Base-by-base conservation (phyloP, 1,284 basidiomycete species). In the Cryptococcus wingfieldii region DNA sequence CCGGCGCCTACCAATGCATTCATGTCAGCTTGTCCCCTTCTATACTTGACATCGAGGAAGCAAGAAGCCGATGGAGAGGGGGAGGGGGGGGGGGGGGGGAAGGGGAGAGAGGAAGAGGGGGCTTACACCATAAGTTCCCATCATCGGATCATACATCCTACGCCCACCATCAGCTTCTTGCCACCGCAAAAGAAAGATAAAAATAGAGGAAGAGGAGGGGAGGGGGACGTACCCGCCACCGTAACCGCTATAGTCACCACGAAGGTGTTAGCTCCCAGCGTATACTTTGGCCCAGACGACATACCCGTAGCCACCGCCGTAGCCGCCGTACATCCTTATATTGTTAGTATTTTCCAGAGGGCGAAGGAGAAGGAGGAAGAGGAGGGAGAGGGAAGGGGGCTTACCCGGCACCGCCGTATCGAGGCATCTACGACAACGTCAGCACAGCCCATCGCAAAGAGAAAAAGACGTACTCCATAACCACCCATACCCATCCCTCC, bases 81-180 rank as follows among this genome's bases (percentile, higher is more conserved):
- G 19, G 37, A 42, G 25, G 1, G 8, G 12, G 27, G 44, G 39
- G 46, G 6, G 10, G 27, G 19, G 31, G 38, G n/a, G 39, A 16
- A 27, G 38, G n/a, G 19, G 2, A 14, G 16, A 8, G 16, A 34
- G 47, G 5, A 18, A 52, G 50, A 28, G 38, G 44, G 23, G 43
- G 57, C 63, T 45, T 56, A 69, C 67, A 69, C 67, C 67, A 56
- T 69, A 69, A 54, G 58, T 50, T 50, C 63, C 63, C 62, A 68
- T 64, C 56, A 64, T 63, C 5, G 65, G 65, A 51, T 67, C 65
- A 27, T 62, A 59, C 65, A 67, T 64, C 31, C 65, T 65, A 54
- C 37, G 25, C 13, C 7, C 3, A 7, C 9, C 5, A 42, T 54
- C 43, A 57, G 58, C 52, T 52, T 14, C 12, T 3, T 19, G 3